phyloP scores from a whole-genome alignment of 2,329 filamentous ascomycete species.

The Didymella pomorum region DNA sequence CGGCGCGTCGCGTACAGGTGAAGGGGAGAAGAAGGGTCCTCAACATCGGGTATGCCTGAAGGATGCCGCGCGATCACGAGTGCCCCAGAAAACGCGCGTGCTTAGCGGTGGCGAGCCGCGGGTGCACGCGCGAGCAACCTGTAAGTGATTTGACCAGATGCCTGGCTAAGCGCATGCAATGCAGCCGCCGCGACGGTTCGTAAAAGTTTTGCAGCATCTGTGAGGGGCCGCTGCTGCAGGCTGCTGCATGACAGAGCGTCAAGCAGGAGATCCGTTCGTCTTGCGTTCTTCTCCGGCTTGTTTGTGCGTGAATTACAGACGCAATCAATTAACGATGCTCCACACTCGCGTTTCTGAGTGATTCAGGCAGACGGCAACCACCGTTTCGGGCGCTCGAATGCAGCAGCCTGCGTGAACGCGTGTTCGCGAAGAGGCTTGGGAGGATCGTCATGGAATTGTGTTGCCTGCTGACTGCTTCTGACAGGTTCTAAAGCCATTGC shows the following conservation, averaged over 20 bases:
- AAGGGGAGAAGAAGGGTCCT: conserved; percentile 17
- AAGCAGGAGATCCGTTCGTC: conserved; percentile 2
- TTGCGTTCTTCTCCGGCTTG: background rate
- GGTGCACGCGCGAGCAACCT: conserved; percentile 22
- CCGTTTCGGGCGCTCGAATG: conserved; percentile 1
- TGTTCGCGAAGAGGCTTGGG: background rate
- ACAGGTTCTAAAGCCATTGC: background rate
- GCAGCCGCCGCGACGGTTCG: conserved; percentile 27
- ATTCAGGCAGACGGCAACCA: conserved; percentile 3
- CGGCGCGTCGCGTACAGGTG: conserved; percentile 31
- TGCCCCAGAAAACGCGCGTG: conserved; percentile 28
- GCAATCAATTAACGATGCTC: conserved; percentile 13
- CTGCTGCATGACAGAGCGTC: conserved; percentile 22
- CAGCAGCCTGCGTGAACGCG: conserved; percentile 7
- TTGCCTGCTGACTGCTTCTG: conserved; percentile 4
- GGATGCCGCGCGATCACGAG: conserved; percentile 34
- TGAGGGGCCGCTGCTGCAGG: conserved; percentile 12
- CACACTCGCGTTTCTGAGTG: conserved; percentile 14
- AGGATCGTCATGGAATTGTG: background rate
- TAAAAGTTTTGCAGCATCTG: conserved; percentile 25
- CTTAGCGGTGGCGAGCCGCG: conserved; percentile 26
- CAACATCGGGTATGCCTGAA: conserved; percentile 22
- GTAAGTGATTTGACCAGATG: conserved; percentile 21
- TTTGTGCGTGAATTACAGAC: conserved; percentile 10
- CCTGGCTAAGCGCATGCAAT: conserved; percentile 27